Percentiles rank a stretch among this genome's conserved stretches.
Conservation (phyloP, 306 rosid genomes). For the Medicago arabica region DNA sequence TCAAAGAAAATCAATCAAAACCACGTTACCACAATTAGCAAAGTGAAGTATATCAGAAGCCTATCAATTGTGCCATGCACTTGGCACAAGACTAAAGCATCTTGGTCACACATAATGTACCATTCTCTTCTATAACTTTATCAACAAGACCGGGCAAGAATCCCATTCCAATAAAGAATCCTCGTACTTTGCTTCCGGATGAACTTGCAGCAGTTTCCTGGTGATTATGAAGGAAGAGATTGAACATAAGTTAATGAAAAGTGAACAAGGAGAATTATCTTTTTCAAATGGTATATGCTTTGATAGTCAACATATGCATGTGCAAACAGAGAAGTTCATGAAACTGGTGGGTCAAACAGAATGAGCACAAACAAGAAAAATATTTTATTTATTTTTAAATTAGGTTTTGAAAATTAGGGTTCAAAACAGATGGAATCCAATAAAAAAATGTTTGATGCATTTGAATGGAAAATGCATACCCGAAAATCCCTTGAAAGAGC, state of each 20-base stretch:
- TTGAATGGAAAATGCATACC: conserved; percentile 46
- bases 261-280: background rate
- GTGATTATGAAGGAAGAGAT: conserved; percentile 30
- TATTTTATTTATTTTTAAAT: too few species aligned
- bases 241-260: conserved; percentile 34
- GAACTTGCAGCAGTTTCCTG: conserved; percentile 80
- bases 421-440: background rate
- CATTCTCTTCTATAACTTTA: conserved; percentile 80
- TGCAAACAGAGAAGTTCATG: background rate
- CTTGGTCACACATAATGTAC: conserved; percentile 51
- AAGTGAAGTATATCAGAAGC: conserved; percentile 35
- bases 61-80: conserved; percentile 28
- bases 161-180: conserved; percentile 87
- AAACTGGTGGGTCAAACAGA: background rate
- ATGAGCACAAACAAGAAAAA: conserved; percentile 4
- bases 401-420: background rate
- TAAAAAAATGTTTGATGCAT: conserved; percentile 13
- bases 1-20: conserved; percentile 43
- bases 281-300: conserved; percentile 20
- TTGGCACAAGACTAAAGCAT: conserved; percentile 31
- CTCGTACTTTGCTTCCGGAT: conserved; percentile 65
- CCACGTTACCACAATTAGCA: conserved; percentile 8
- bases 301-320: background rate
- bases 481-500: conserved; percentile 52
- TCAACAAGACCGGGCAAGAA: conserved; percentile 77